Evolutionary conservation across 2,329 filamentous ascomycete species (phyloP).

Genomic region (Coniella vitis): DNA sequence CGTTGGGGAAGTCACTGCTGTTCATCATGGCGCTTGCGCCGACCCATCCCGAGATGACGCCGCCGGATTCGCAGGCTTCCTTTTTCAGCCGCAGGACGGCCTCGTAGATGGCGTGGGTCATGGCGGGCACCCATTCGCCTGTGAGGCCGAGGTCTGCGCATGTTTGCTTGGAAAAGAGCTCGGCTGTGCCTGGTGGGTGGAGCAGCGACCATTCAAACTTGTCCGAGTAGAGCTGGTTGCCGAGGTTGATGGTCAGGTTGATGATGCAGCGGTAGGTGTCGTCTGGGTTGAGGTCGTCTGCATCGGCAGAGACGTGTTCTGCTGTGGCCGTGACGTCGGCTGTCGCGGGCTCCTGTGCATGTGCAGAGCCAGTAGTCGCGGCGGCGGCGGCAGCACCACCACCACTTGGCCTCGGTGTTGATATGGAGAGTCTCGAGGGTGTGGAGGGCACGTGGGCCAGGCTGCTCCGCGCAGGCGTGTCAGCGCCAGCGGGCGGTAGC

Average conservation of each 20-base stretch:
- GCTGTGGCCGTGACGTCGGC: conserved; percentile 62
- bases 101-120: conserved; percentile 96
- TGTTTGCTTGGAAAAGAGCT: conserved; percentile 85
- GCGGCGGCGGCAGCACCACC: not conserved
- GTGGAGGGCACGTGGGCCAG: conserved; percentile 42
- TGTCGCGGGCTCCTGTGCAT: not conserved
- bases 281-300: conserved; percentile 77
- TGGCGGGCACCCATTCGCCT: conserved; percentile 89
- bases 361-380: conserved; percentile 3
- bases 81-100: conserved; percentile 89
- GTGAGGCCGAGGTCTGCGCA: conserved; percentile 85
- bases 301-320: conserved; percentile 54
- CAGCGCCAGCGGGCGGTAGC: conserved; percentile 38
- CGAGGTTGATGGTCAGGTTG: conserved; percentile 81
- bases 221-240: conserved; percentile 88
- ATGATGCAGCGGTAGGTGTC: conserved; percentile 94
- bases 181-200: conserved; percentile 84
- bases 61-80: conserved; percentile 88
- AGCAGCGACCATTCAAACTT: conserved; percentile 97
- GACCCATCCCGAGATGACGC: conserved; percentile 66
- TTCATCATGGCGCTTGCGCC: conserved; percentile 30
- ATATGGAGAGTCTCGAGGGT: conserved; percentile 17
- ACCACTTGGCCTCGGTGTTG: not conserved
- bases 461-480: conserved; percentile 51
- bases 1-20: conserved; percentile 73